These are phyloP conservation scores for Leccinum rimulosum DNA, from an alignment of 768 basidiomycete species.

Conservation along the genomic window DNA sequence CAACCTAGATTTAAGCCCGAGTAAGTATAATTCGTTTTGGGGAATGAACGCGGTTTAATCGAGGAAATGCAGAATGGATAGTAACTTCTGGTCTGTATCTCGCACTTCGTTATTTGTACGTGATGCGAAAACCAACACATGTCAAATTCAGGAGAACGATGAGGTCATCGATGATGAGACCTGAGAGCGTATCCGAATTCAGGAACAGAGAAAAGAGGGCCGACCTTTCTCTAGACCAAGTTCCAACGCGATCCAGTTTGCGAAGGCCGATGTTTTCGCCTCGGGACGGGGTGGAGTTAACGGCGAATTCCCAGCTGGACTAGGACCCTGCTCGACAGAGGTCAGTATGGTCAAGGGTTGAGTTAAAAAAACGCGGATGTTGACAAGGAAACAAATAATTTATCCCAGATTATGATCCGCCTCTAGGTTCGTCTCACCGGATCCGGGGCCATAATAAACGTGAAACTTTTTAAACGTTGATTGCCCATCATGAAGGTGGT, in stretches of 20 bases:
- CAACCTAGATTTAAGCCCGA: constrained; percentile 24
- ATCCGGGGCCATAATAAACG: not conserved
- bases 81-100: not conserved
- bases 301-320: not conserved
- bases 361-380: constrained; percentile 6
- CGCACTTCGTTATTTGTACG: constrained; percentile 25
- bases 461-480: not conserved
- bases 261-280: not conserved
- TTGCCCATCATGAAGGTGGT: not conserved
- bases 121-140: constrained; percentile 17
- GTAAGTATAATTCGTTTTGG: constrained; percentile 15
- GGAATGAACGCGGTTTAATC: constrained; percentile 14
- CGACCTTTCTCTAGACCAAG: not conserved
- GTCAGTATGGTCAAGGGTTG: constrained; percentile 2
- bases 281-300: not conserved
- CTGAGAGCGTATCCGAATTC: constrained; percentile 2
- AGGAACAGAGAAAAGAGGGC: constrained; percentile 2
- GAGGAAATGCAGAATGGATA: constrained; percentile 16
- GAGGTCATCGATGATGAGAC: constrained; percentile 18
- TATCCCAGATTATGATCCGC: constrained; percentile 9
- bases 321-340: constrained; percentile 4
- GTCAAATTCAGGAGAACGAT: constrained; percentile 26
- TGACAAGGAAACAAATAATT: constrained; percentile 15
- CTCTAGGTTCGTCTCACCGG: not conserved
- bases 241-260: not conserved